Conservation (phyloP, 2,329 filamentous ascomycete genomes). For the Colletotrichum incanum region DNA sequence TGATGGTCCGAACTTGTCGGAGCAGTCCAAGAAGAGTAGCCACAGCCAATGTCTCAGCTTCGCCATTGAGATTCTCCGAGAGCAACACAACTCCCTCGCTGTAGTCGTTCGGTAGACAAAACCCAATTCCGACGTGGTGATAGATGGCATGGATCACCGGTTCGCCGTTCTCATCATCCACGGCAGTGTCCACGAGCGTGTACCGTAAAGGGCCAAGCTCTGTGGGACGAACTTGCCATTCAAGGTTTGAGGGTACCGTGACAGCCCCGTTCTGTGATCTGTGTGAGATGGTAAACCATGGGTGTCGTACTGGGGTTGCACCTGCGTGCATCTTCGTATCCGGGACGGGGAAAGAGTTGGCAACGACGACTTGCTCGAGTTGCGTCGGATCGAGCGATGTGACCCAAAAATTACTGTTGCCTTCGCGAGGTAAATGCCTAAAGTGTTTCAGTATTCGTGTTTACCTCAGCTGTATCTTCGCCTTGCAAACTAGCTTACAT, state of each 20-base stretch:
- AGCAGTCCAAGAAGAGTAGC: constrained; percentile 26
- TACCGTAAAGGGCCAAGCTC: constrained; percentile 38
- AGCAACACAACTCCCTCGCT: constrained; percentile 43
- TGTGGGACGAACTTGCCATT: constrained; percentile 34
- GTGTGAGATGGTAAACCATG: constrained; percentile 31
- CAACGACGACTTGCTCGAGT: not conserved
- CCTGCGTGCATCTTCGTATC: constrained; percentile 7
- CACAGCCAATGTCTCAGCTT: constrained; percentile 29
- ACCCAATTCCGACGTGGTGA: constrained; percentile 41
- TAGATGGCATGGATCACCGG: constrained; percentile 40
- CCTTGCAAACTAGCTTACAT: not conserved
- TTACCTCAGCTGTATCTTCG: accelerated
- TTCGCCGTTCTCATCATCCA: not conserved
- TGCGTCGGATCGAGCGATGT: not conserved
- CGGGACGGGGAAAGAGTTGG: constrained; percentile 14
- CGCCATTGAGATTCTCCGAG: constrained; percentile 7
- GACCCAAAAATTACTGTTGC: constrained; percentile 13
- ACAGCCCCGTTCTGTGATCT: not conserved
- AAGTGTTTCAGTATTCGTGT: not conserved
- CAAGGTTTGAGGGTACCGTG: not conserved
- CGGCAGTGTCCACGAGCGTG: constrained; percentile 32
- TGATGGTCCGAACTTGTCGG: constrained; percentile 27
- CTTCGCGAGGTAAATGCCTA: constrained; percentile 20
- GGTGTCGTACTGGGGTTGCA: constrained; percentile 14
- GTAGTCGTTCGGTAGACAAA: constrained; percentile 33